Percentiles rank a stretch among this genome's conserved stretches.
These are phyloP conservation scores for Corymbia citriodora DNA, from an alignment of 441 rosid genomes.

Conservation along the genomic window DNA sequence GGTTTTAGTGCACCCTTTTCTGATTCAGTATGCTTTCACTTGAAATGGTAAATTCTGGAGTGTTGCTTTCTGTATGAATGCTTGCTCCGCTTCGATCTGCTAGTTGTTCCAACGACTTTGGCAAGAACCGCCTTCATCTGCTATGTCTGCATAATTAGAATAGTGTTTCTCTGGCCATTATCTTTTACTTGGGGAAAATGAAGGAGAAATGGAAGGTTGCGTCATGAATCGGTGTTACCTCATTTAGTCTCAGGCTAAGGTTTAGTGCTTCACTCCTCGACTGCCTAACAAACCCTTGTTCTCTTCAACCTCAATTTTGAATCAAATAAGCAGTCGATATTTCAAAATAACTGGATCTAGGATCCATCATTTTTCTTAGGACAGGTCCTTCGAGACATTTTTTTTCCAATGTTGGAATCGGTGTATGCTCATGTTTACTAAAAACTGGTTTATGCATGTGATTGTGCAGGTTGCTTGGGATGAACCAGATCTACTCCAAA, in stretches of 20 bases:
- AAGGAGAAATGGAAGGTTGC: not conserved
- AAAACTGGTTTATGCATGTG: not conserved
- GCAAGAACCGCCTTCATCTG: not conserved
- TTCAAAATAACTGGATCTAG: not conserved
- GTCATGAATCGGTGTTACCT: not conserved
- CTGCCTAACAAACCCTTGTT: not conserved
- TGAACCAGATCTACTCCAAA: constrained; percentile 93
- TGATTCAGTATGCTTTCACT: not conserved
- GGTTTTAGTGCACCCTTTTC: not conserved
- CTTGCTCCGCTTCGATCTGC: not conserved
- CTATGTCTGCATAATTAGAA: not conserved
- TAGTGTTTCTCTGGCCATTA: not conserved
- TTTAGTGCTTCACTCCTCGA: not conserved
- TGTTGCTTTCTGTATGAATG: not conserved
- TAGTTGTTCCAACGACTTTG: not conserved
- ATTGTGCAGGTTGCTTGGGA: constrained; percentile 82
- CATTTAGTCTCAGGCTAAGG: not conserved
- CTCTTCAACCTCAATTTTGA: not conserved
- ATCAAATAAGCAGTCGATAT: not conserved
- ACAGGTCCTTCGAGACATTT: not conserved
- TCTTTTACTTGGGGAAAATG: not conserved
- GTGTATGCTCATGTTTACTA: not conserved
- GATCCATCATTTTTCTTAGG: not conserved
- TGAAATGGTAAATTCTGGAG: not conserved
- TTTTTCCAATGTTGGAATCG: not conserved